Base-by-base conservation (phyloP, 192 early-diverging fungal species). In the Linnemannia schmuckeri region DNA sequence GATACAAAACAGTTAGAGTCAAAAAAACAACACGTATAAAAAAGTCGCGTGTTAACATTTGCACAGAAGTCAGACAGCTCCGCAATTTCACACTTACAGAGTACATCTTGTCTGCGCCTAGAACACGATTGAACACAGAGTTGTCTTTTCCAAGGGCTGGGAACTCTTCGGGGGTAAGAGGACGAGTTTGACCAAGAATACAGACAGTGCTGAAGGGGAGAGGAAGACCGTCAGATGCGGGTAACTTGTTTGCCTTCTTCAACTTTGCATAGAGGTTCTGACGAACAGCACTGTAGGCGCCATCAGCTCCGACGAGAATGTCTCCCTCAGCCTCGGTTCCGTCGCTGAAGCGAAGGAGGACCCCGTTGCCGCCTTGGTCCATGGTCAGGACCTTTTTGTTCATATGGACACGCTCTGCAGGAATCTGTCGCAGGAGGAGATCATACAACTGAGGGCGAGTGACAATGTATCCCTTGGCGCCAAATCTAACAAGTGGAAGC, bases 361-460 rank as follows among this genome's bases (percentile, higher is more conserved):
- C 72, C 4, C 82, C 82, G 10, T 79, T 40, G 4, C 74, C 73
- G 47, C 70, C 61, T 6, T 84, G 76, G 20, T 75, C 49, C 8
- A 79, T 10, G 0, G 63, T 30, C 9, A 84, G 1, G 17, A 84
- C 27, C 33, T 73, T 63, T 24, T 84, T 84, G 38, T 72, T 72
- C 71, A 77, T 75, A 4, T 74, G 61, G 72, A 84, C 22, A 40
- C 75, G 74, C 20, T 75, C 79, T 20, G 66, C 69, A 22, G 79
- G 79, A 5, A 80, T 54, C 42, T 68, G 57, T 2, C 63, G 57
- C 6, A 22, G 38, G 6, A 77, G 27, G 3, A 77, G 24, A 33
- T 77, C 76, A 27, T 77, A 47, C 4, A 77, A n/a, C n/a, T n/a
- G n/a, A n/a, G n/a, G n/a, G n/a, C n/a, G n/a, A n/a, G n/a, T n/a